Evolutionary conservation across 2,329 filamentous ascomycete genomes (phyloP).

Genomic region (Stagonosporopsis rhizophila): DNA sequence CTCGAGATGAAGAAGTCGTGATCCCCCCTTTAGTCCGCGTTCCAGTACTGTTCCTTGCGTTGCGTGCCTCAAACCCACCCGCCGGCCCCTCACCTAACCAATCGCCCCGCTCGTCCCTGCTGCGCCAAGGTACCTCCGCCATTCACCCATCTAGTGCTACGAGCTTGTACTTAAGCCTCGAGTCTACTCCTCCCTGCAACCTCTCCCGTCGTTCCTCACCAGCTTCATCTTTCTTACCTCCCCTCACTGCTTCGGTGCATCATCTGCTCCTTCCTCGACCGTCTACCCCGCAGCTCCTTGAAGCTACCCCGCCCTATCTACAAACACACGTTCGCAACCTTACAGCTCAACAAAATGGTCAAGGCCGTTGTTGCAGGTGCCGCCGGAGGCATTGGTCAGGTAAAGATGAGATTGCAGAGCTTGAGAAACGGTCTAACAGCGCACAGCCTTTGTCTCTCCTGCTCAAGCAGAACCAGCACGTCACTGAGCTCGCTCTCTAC

Average conservation of each 20-base stretch:
- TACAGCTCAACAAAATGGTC: conserved; percentile 46
- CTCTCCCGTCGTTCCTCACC: conserved; percentile 20
- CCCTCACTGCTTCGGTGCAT: conserved; percentile 21
- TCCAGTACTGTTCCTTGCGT: conserved; percentile 17
- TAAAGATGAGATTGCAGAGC: conserved; percentile 51
- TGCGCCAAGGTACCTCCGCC: conserved; percentile 15
- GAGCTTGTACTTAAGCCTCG: conserved; percentile 34
- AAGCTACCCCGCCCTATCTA: conserved; percentile 27
- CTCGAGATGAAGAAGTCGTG: conserved; percentile 4
- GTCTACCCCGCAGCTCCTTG: conserved; percentile 11
- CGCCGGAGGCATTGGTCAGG: conserved; percentile 98
- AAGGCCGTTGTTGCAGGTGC: conserved; percentile 80
- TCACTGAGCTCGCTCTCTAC: conserved; percentile 94
- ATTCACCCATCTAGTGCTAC: conserved; percentile 36
- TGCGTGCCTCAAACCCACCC: conserved; percentile 16
- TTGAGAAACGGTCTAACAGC: conserved; percentile 23
- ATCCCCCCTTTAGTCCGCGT: conserved; percentile 18
- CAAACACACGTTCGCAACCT: conserved; percentile 16
- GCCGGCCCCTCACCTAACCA: conserved; percentile 33
- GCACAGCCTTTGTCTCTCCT: conserved; percentile 90
- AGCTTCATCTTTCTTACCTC: conserved; percentile 11
- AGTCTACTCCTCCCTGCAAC: conserved; percentile 21
- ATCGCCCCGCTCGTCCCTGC: conserved; percentile 30
- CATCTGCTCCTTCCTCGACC: conserved; percentile 22
- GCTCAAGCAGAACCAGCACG: conserved; percentile 85